Conservation (phyloP, 441 rosid genomes). For the Erysimum pusillum region DNA sequence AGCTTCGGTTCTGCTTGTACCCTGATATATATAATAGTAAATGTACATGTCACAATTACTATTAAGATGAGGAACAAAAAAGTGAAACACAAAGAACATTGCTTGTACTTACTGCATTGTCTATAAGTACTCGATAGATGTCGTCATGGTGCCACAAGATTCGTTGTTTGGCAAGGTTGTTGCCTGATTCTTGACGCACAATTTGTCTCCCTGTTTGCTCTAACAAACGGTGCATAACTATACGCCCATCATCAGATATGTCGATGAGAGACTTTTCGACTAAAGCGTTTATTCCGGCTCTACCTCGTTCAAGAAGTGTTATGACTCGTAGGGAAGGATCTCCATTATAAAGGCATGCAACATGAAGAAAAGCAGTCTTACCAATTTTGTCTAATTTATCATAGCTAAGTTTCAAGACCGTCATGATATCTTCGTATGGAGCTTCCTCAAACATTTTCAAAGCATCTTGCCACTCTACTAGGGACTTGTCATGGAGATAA, state of each 20-base stretch:
- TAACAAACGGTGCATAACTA: conserved; percentile 51
- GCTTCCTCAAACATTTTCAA: not conserved
- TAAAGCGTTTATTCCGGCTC: not conserved
- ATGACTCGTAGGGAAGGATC: not conserved
- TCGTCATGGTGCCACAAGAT: conserved; percentile 6
- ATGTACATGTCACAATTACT: not conserved
- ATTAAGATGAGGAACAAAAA: not conserved
- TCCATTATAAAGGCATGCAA: conserved; percentile 49
- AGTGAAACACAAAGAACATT: too few relatives aligned
- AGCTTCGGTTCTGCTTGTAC: conserved; percentile 8
- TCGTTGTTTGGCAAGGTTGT: not conserved
- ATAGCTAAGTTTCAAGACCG: conserved; percentile 35
- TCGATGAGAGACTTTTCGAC: conserved; percentile 37
- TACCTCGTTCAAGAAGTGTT: not conserved
- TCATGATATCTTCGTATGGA: not conserved
- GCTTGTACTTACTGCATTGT: conserved; percentile 9
- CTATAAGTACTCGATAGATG: not conserved
- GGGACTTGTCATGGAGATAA: conserved; percentile 5
- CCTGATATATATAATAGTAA: conserved; percentile 17
- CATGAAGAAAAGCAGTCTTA: conserved; percentile 38
- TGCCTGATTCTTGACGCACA: conserved; percentile 16
- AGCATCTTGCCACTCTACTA: conserved; percentile 19
- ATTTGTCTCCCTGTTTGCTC: conserved; percentile 42
- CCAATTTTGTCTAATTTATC: conserved; percentile 33
- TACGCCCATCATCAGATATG: not conserved